Evolutionary conservation across 805 yeast species (phyloP).

Genomic region (Lachancea lanzarotensis): DNA sequence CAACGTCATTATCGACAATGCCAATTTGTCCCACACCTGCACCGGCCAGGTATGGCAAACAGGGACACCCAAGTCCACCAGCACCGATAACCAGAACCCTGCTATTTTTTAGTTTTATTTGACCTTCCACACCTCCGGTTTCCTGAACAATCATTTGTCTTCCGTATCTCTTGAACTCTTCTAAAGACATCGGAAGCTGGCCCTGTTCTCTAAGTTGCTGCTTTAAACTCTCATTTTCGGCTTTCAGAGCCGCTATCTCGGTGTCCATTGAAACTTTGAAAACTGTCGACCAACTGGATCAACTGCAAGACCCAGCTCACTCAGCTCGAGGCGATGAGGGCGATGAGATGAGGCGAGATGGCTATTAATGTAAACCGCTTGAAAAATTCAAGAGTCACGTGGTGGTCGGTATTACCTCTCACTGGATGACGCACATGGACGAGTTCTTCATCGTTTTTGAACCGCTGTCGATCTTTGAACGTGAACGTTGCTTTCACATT

Average conservation of each 20-base stretch:
- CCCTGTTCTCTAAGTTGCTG: constrained; percentile 9
- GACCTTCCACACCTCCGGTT: constrained; percentile 48
- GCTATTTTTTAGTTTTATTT: constrained; percentile 49
- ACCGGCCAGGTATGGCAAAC: constrained; percentile 73
- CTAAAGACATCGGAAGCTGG: constrained; percentile 34
- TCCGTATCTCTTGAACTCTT: constrained; percentile 81
- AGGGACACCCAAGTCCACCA: constrained; percentile 96
- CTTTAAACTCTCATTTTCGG: constrained; percentile 26
- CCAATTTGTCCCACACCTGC: constrained; percentile 85
- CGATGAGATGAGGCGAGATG: neutral
- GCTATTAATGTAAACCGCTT: neutral
- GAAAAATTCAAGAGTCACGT: constrained; percentile 48
- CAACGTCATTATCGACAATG: constrained; percentile 79
- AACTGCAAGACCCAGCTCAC: no score
- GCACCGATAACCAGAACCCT: constrained; percentile 82
- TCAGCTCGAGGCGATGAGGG: constrained; percentile 34
- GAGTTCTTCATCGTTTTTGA: no score
- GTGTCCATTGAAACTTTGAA: no score
- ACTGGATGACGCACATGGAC: no score
- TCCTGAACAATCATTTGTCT: constrained; percentile 92
- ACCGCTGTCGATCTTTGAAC: no score
- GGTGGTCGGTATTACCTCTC: neutral
- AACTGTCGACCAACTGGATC: no score
- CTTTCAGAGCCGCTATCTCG: constrained; percentile 22
- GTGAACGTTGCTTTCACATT: no score